Evolutionary conservation across 164 flowering plant genomes (phyloP), one percentile per base, ranked within the genome.

Genomic region (Magnolia sinica): DNA sequence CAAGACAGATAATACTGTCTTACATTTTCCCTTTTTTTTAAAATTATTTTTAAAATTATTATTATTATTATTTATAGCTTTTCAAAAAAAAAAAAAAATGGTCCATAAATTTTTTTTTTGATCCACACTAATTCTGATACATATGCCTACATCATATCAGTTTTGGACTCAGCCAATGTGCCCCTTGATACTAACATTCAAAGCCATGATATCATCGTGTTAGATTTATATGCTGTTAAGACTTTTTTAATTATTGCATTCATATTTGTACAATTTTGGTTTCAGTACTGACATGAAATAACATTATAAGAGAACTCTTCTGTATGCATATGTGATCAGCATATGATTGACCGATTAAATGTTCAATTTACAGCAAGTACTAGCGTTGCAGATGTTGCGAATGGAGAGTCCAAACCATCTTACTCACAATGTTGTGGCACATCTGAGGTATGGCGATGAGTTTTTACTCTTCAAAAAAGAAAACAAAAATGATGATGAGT

Each of bases 391-490:
- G 91, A 85, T 72, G 71, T 80, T 69, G 79, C 83, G 50, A 85
- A 86, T 78, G 89, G 86, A 50, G 85, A 84, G 64, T 67, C 85
- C 19, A 75, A 79, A 27, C 76, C 79, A 79, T 79, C 88, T 67
- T 87, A 87, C 69, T 51, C 73, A 27, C 83, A 76, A 59, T 27
- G 23, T 64, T 73, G 70, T 74, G 81, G 79, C 67, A 67, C 81
- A 74, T 86, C 87, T 68, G 89, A 91, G 98, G 98, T 92, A 72
- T 68, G 84, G 37, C 73, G 14, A 27, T 72, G 1, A 20, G 14
- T 22, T 64, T 66, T 72, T n/a, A 45, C 24, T 70, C 65, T 70
- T 70, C n/a, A 13, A 14, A 3, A 13, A 13, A 59, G 64, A 10
- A 59, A 59, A 37, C 4, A 37, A 37, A 37, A 37, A 37, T 37